Base-by-base conservation (phyloP, 2,329 filamentous ascomycete genomes). In the Lachnellula cervina region DNA sequence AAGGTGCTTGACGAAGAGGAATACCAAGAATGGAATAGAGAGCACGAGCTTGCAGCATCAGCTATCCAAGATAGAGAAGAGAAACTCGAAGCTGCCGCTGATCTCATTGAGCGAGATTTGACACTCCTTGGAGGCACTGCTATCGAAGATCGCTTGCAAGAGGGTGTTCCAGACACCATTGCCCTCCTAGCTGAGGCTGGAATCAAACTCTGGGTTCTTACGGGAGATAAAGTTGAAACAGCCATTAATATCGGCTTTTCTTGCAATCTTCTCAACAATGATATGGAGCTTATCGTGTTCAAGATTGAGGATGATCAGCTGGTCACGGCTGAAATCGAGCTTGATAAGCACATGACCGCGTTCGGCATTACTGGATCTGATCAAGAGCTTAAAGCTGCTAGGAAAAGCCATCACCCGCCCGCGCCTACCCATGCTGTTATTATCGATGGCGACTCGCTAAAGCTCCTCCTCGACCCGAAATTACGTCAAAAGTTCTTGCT, bases 241-340 rank as follows among this genome's bases (percentile, higher is more conserved):
- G 94, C 95, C 56, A 99, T 99, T 83, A 99, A 99, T 75, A 99
- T 99, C 69, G 94, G 94, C 2, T 99, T 97, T 74, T 99, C 95
- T 11, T 99, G 95, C 77, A 99, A 99, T 66, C 80, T 99, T 34
- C 82, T 99, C 54, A 91, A 93, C 73, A 99, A 97, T 72, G 90
- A 96, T 64, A 97, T 99, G 94, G 94, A 99, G 64, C 77, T 99
- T 59, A 89, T 99, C 61, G 84, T 96, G 49, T 80, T 99, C 64
- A 95, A 95, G 69, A 80, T 94, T 32, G 82, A 89, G 1, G 90
- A 96, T 61, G 87, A 91, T 54, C 81, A 86, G 58, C 69, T 75
- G 9, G 74, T 80, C 16, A 76, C 77, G 37, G 81, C 90, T 2
- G 85, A 88, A 62, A 78, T 80, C 53, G 80, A 92, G 64, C 78